phyloP scores from a whole-genome alignment of 2,329 filamentous ascomycete species.

The Tetracladium maxilliforme region DNA sequence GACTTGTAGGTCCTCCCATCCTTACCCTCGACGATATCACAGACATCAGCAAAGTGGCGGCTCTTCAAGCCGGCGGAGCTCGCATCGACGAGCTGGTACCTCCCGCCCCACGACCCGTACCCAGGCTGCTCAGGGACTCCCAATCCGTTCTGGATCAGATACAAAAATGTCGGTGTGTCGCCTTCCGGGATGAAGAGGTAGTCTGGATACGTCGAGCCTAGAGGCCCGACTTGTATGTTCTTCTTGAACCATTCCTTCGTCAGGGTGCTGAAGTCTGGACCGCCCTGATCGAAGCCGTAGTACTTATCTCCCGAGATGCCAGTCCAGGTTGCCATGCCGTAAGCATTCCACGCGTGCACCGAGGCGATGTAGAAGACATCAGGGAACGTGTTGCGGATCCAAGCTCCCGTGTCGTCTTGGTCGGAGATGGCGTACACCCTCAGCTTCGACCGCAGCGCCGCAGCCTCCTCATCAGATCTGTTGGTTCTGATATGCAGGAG shows the following conservation, averaged over 20 bases:
- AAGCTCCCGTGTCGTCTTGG: slow-evolving; percentile 40
- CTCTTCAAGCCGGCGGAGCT: slow-evolving; percentile 4
- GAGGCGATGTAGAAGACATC: slow-evolving; percentile 39
- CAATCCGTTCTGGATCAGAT: slow-evolving; percentile 24
- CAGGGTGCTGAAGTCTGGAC: slow-evolving; percentile 30
- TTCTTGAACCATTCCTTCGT: slow-evolving; percentile 34
- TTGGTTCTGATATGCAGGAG: slow-evolving; percentile 21
- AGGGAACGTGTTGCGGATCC: slow-evolving; percentile 37
- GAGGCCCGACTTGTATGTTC: slow-evolving; percentile 34
- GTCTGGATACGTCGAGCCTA: slow-evolving; percentile 29
- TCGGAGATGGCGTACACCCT: slow-evolving; percentile 42
- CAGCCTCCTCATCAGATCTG: slow-evolving; percentile 14
- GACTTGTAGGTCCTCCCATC: slow-evolving; percentile 15
- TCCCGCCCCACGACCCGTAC: slow-evolving; percentile 26
- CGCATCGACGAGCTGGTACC: slow-evolving; percentile 15
- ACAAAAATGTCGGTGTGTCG: slow-evolving; percentile 25
- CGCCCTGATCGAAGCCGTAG: slow-evolving; percentile 29
- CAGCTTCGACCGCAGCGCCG: slow-evolving; percentile 22
- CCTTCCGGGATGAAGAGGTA: slow-evolving; percentile 35
- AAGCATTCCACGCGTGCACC: slow-evolving; percentile 39
- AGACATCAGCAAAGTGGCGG: slow-evolving; percentile 17
- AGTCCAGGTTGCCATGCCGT: slow-evolving; percentile 36
- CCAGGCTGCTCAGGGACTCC: slow-evolving; percentile 19
- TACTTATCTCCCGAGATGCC: slow-evolving; percentile 35
- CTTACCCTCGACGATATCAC: slow-evolving; percentile 17